Evolutionary conservation across 2,329 filamentous ascomycete species (phyloP).

Genomic region (Metarhizium rileyi): DNA sequence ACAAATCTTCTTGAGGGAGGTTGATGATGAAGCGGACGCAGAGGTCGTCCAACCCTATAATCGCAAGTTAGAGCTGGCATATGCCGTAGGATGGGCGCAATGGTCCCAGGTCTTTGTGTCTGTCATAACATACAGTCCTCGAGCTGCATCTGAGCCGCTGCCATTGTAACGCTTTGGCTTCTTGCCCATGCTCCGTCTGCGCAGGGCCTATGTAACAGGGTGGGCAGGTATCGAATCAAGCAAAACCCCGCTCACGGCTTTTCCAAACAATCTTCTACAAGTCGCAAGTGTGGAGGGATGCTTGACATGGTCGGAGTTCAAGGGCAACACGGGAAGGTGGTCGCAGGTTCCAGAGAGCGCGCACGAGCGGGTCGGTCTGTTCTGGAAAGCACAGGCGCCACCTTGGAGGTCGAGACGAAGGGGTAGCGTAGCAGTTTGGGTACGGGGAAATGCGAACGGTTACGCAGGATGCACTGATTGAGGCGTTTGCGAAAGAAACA

Average conservation of each 20-base stretch:
- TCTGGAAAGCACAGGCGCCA: neutral
- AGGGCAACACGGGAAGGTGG: neutral
- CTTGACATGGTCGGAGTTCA: constrained; percentile 21
- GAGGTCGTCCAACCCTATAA: constrained; percentile 84
- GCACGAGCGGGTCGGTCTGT: neutral
- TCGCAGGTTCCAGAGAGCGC: constrained; percentile 1
- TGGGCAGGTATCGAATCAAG: neutral
- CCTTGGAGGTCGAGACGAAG: neutral
- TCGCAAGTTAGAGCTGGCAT: constrained; percentile 14
- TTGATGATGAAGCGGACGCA: constrained; percentile 98
- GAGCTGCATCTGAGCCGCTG: constrained; percentile 70
- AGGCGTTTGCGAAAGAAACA: neutral
- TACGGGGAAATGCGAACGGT: neutral
- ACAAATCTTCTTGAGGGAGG: constrained; percentile 81
- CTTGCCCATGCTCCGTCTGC: constrained; percentile 16
- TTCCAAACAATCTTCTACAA: constrained; percentile 20
- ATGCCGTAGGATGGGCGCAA: neutral
- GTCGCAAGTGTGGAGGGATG: constrained; percentile 19
- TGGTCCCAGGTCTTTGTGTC: neutral
- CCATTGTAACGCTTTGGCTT: constrained; percentile 49
- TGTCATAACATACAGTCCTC: constrained; percentile 64
- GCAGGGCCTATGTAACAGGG: neutral
- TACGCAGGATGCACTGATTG: neutral
- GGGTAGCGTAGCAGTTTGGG: neutral
- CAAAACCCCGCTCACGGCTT: constrained; percentile 20